Evolutionary conservation across 805 yeast species (phyloP), one percentile per base, ranked within the genome.

Genomic region (Nakazawaea molendinolei): DNA sequence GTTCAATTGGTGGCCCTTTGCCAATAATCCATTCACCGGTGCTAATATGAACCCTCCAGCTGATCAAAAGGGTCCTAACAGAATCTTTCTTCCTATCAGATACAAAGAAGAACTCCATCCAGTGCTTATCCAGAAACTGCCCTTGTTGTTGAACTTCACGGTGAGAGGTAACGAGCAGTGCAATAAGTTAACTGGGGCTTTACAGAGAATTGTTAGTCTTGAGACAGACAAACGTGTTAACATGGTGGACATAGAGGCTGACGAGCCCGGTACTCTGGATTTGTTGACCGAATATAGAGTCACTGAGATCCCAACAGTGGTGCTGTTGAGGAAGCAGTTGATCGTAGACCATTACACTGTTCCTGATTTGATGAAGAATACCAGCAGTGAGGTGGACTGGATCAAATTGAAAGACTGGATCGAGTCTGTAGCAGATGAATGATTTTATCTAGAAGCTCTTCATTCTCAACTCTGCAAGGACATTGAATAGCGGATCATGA

Each of bases 81-180:
- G 76, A 19, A 60, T 70, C 21, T 74, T 69, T 44, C 52, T 67
- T n/a, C 70, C 79, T 25, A 61, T 85, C 14, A 63, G 78, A 42
- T 64, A 70, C 4, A 69, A 71, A 15, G 58, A 64, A 35, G 95
- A 86, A 46, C 56, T 86, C 30, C 75, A 78, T 35, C 69, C 71
- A 23, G 47, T 71, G 20, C 46, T 77, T 24, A 51, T 76, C 21
- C 60, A 69, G 37, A 69, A 74, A 39, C 67, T 70, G 28, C 92
- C 94, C 1, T 56, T 83, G 38, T 55, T 85, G 31, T 63, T 84
- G 48, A 80, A 85, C 54, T 86, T 86, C 58, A 82, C 87, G 1
- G 62, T 72, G 28, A 51, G 75, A 38, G 86, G 86, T 8, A 86
- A 81, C 46, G 61, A 69, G 3, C 61, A 69, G 17, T 75, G 81